These are phyloP conservation scores for Botrytis fragariae DNA, from an alignment of 2,329 filamentous ascomycete genomes.

Conservation along the genomic window DNA sequence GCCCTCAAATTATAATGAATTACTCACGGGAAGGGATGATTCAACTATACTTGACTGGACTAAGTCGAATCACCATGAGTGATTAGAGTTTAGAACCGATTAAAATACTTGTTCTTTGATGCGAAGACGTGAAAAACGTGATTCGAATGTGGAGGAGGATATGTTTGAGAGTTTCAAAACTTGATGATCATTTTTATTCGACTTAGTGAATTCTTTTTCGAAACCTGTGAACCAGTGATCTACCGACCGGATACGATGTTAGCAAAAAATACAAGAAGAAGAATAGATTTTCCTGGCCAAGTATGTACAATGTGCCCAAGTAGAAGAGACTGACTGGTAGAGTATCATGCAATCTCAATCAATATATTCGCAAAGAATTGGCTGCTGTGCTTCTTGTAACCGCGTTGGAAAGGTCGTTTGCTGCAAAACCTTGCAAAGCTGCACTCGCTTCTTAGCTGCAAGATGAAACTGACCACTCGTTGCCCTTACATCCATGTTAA, in stretches of 20 bases:
- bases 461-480: slow-evolving; percentile 6
- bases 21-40: not conserved
- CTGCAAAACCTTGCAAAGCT: not conserved
- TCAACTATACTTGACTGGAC: not conserved
- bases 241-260: not conserved
- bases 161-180: not conserved
- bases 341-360: not conserved
- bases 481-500: not conserved
- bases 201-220: not conserved
- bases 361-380: not conserved
- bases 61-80: not conserved
- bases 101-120: not conserved
- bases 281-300: not conserved
- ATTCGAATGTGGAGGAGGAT: not conserved
- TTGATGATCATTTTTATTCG: not conserved
- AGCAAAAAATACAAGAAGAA: not conserved
- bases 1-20: not conserved
- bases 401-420: not conserved
- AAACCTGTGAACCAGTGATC: not conserved
- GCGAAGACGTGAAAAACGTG: not conserved
- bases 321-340: not conserved
- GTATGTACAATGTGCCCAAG: not conserved
- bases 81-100: not conserved
- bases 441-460: not conserved
- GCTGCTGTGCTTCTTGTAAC: slow-evolving; percentile 11